Evolutionary conservation across 2,329 filamentous ascomycete genomes (phyloP).

Genomic region (Xylariales sp.): DNA sequence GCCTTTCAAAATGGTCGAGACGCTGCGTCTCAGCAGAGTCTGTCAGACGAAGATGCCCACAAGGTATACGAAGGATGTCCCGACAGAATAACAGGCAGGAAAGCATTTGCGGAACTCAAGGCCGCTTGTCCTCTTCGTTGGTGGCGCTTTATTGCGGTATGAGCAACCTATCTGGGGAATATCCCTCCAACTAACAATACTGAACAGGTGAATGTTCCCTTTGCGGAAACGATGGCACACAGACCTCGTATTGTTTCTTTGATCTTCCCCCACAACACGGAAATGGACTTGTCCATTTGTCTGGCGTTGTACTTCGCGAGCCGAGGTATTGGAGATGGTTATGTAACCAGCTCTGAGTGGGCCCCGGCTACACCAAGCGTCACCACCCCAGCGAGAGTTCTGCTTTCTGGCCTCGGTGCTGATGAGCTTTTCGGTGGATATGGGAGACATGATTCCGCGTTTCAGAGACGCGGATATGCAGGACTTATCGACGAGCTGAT

Average conservation of each 20-base stretch:
- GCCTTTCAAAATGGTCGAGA: constrained; percentile 91
- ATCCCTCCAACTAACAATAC: constrained; percentile 3
- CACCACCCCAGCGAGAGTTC: constrained; percentile 69
- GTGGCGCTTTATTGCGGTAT: constrained; percentile 81
- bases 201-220: constrained; percentile 71
- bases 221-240: constrained; percentile 66
- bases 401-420: constrained; percentile 89
- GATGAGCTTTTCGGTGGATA: constrained; percentile 97
- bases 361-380: constrained; percentile 12
- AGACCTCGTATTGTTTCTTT: constrained; percentile 66
- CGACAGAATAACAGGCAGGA: constrained; percentile 81
- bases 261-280: constrained; percentile 91
- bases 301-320: constrained; percentile 94
- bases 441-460: constrained; percentile 75
- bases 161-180: constrained; percentile 15
- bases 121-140: constrained; percentile 61
- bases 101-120: constrained; percentile 71
- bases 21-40: constrained; percentile 48
- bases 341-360: constrained; percentile 20
- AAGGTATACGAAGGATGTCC: constrained; percentile 77
- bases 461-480: constrained; percentile 60
- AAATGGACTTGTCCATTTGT: constrained; percentile 97
- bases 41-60: constrained; percentile 13
- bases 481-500: constrained; percentile 78
- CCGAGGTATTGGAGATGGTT: constrained; percentile 58